A percentile compares a stretch with the other conserved stretches of the same genome.
These are phyloP conservation scores for Tetracladium setigerum DNA, from an alignment of 495 filamentous ascomycete species.

Conservation along the genomic window DNA sequence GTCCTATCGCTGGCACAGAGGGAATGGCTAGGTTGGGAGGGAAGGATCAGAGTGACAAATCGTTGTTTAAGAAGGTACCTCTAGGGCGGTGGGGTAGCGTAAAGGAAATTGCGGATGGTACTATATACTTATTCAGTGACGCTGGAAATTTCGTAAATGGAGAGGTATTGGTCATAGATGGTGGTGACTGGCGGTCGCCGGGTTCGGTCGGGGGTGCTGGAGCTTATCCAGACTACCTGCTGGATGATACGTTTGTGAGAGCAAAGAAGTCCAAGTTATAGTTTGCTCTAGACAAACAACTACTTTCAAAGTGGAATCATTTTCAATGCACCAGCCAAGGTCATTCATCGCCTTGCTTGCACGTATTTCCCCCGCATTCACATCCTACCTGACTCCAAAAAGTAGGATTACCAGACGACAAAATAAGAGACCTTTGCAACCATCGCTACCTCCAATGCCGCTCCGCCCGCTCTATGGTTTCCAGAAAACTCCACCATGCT, in stretches of 20 bases:
- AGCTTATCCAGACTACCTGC: conserved; percentile 57
- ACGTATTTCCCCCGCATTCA: no score
- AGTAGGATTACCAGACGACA: no score
- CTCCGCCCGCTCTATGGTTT: no score
- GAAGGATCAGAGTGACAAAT: conserved; percentile 23
- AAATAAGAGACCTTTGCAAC: no score
- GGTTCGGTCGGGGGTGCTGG: conserved; percentile 3
- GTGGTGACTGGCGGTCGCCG: conserved; percentile 39
- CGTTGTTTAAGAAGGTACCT: conserved; percentile 38
- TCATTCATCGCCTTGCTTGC: no score
- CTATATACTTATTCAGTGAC: conserved; percentile 77
- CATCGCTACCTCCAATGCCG: no score
- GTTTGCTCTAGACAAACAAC: conserved; percentile 11
- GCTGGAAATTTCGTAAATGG: conserved; percentile 80
- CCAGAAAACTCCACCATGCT: no score
- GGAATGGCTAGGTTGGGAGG: conserved; percentile 43
- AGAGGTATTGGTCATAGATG: conserved; percentile 70
- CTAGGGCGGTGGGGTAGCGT: conserved; percentile 70
- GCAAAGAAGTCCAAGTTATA: conserved; percentile 59
- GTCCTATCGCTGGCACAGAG: conserved; percentile 54
- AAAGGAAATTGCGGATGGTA: conserved; percentile 87
- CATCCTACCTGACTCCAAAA: no score
- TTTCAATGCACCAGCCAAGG: no score
- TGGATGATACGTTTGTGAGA: conserved; percentile 46
- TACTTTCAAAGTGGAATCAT: no score